phyloP scores from a whole-genome alignment of 805 yeast genomes.

The Myxozyma monticola region DNA sequence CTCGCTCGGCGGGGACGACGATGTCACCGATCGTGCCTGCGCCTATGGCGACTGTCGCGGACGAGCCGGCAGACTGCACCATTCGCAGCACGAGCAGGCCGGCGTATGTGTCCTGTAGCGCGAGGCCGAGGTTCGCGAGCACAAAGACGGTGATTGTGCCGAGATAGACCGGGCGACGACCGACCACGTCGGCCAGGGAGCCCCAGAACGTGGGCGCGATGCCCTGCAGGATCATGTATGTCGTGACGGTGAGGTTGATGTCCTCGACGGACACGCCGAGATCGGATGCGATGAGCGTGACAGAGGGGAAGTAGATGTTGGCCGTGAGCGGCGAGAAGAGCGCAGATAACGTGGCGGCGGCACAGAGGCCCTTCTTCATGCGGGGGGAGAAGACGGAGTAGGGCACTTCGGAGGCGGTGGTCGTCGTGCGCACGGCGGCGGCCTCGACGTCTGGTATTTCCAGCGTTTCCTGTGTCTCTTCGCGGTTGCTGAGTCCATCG shows the following conservation, averaged over 20 bases:
- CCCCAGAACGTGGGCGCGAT: conserved; percentile 69
- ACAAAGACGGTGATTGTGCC: conserved; percentile 56
- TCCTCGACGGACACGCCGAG: conserved; percentile 58
- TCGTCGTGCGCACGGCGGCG: neutral
- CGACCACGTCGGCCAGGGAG: conserved; percentile 65
- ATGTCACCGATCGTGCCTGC: conserved; percentile 86
- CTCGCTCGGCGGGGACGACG: conserved; percentile 65
- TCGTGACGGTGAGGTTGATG: conserved; percentile 71
- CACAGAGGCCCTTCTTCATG: conserved; percentile 12
- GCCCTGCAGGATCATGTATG: conserved; percentile 76
- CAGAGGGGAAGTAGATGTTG: conserved; percentile 79
- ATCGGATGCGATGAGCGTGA: conserved; percentile 55
- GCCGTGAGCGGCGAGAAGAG: conserved; percentile 70
- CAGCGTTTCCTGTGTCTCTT: too few species aligned
- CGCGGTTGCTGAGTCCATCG: too few species aligned
- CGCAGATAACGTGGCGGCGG: conserved; percentile 48
- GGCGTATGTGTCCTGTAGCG: conserved; percentile 61
- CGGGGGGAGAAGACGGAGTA: conserved; percentile 16
- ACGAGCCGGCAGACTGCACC: conserved; percentile 74
- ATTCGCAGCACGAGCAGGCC: conserved; percentile 69
- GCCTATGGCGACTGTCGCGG: conserved; percentile 84
- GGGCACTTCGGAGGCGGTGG: conserved; percentile 14
- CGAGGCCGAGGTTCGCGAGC: conserved; percentile 68
- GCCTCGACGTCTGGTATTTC: too few species aligned
- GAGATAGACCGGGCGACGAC: conserved; percentile 69